These are phyloP conservation scores for Solanum chiquidenum DNA, from an alignment of 257 asterid species.

Conservation along the genomic window DNA sequence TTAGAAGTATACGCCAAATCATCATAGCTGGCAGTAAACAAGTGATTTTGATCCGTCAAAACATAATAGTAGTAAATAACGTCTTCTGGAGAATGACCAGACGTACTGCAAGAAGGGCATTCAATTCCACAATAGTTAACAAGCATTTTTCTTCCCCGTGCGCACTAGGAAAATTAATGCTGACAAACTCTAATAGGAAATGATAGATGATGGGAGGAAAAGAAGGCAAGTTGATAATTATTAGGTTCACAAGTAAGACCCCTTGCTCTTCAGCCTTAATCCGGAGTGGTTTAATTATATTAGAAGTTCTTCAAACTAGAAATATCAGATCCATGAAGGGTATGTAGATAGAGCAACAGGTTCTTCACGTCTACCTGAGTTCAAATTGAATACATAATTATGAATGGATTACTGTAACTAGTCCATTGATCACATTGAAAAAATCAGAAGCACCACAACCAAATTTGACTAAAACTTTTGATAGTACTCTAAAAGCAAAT, in stretches of 20 bases:
- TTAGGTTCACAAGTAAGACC: neutral
- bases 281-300: neutral
- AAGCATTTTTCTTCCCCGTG: neutral
- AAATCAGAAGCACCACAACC: neutral
- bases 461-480: neutral
- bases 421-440: neutral
- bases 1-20: neutral
- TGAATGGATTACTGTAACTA: neutral
- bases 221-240: neutral
- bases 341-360: neutral
- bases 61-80: neutral
- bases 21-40: neutral
- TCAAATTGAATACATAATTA: neutral
- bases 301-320: neutral
- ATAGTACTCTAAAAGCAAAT: neutral
- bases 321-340: neutral
- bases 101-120: neutral
- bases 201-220: neutral
- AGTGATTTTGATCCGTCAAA: neutral
- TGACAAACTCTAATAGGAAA: neutral
- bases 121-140: neutral
- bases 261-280: neutral
- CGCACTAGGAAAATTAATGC: neutral
- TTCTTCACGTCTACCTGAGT: neutral
- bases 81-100: neutral